Evolutionary conservation across 202 grass and related monocot genomes (phyloP).

Genomic region (Alloteropsis angusta): DNA sequence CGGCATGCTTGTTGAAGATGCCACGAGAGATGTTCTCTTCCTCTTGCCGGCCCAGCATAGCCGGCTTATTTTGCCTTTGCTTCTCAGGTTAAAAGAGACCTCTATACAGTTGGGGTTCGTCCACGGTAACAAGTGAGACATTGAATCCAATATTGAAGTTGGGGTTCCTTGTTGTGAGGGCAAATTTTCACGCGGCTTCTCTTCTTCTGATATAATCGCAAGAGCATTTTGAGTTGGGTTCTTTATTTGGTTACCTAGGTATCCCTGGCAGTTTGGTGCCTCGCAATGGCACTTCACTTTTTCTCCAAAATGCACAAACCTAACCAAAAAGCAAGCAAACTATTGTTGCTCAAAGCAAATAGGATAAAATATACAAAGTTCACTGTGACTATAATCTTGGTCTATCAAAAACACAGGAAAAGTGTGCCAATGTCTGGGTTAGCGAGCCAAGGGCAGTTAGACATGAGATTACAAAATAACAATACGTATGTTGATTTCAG

Average conservation of each 20-base stretch:
- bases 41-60: conserved; percentile 46
- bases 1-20: conserved; percentile 13
- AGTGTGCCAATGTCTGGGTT: background rate
- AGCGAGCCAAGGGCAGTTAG: background rate
- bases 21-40: conserved; percentile 31
- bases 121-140: conserved; percentile 38
- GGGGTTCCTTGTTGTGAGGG: background rate
- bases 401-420: background rate
- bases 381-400: background rate
- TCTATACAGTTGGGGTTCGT: conserved; percentile 50
- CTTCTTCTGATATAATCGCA: background rate
- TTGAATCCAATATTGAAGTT: conserved; percentile 15
- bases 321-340: conserved; percentile 19
- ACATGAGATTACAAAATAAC: background rate
- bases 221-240: conserved; percentile 30
- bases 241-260: conserved; percentile 67
- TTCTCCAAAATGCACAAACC: conserved; percentile 86
- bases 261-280: conserved; percentile 74
- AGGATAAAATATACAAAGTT: background rate
- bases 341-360: background rate
- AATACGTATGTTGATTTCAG: background rate
- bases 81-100: conserved; percentile 48
- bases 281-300: conserved; percentile 76
- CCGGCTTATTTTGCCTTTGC: conserved; percentile 46
- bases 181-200: background rate